A percentile compares a stretch with the other conserved stretches of the same genome.
phyloP scores from a whole-genome alignment of 1,284 basidiomycete genomes.

The Peniophora sp. region DNA sequence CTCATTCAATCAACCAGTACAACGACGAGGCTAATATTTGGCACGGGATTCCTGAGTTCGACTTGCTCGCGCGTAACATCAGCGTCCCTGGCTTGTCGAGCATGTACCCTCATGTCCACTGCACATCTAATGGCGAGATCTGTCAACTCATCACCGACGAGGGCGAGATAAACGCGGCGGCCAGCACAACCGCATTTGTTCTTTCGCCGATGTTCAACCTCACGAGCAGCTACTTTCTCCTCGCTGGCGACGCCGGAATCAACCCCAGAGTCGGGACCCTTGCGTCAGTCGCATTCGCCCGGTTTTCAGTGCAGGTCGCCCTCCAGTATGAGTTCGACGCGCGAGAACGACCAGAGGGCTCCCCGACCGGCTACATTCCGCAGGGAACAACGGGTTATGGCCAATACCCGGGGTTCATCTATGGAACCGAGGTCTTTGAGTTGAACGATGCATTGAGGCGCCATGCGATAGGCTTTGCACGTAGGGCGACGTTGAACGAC shows the following conservation, averaged over 20 bases:
- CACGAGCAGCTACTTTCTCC: conserved; percentile 35
- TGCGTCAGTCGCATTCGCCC: conserved; percentile 34
- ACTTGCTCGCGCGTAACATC: conserved; percentile 28
- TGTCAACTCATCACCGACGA: conserved; percentile 32
- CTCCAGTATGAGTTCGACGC: conserved; percentile 40
- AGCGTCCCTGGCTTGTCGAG: conserved; percentile 35
- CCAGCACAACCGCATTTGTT: conserved; percentile 28
- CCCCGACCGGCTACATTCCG: conserved; percentile 34
- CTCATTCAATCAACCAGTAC: background rate
- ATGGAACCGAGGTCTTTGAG: conserved; percentile 46
- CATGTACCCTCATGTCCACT: conserved; percentile 34
- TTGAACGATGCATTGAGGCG: conserved; percentile 37
- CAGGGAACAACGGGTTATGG: conserved; percentile 27
- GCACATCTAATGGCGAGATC: conserved; percentile 28
- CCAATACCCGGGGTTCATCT: conserved; percentile 23
- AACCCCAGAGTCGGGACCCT: conserved; percentile 34
- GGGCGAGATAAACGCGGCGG: conserved; percentile 41
- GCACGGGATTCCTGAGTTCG: conserved; percentile 17
- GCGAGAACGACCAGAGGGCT: conserved; percentile 33
- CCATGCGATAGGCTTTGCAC: conserved; percentile 23
- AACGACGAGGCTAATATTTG: background rate
- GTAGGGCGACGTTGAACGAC: conserved; percentile 30
- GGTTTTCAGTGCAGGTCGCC: conserved; percentile 36
- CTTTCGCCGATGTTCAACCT: conserved; percentile 32
- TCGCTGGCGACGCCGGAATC: conserved; percentile 40